Percentiles rank a stretch among this genome's conserved stretches.
Evolutionary conservation across 2,329 filamentous ascomycete species (phyloP).

Genomic region (Trichoderma guizhouense): DNA sequence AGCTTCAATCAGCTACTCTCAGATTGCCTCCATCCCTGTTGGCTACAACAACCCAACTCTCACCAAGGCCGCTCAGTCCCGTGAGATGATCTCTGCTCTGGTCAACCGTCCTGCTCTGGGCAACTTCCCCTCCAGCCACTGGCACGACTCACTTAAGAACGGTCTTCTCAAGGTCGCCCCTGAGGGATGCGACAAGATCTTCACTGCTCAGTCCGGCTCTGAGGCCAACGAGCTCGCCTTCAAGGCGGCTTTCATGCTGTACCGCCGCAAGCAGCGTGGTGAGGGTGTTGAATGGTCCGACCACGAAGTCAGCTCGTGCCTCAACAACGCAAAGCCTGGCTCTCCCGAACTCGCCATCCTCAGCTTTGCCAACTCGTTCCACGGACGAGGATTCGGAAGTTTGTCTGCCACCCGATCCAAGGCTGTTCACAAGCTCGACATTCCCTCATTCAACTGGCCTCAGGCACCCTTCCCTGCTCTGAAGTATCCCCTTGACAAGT

Average conservation of each 20-base stretch:
- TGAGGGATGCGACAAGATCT: constrained; percentile 73
- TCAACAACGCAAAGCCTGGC: constrained; percentile 71
- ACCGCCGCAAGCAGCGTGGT: constrained; percentile 68
- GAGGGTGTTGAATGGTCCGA: constrained; percentile 65
- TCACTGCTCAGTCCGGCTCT: constrained; percentile 74
- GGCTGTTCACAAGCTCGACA: constrained; percentile 82
- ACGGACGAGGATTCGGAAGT: constrained; percentile 75
- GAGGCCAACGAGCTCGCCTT: constrained; percentile 84
- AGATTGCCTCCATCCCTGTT: constrained; percentile 80
- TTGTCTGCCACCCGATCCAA: constrained; percentile 78
- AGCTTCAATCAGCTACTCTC: constrained; percentile 57
- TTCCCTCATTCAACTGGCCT: constrained; percentile 85
- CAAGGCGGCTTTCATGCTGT: constrained; percentile 85
- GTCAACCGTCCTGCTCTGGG: constrained; percentile 78
- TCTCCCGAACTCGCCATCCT: constrained; percentile 73
- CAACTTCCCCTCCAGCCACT: constrained; percentile 76
- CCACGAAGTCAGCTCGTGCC: constrained; percentile 64
- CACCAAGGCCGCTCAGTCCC: constrained; percentile 60
- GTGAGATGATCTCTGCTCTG: constrained; percentile 68
- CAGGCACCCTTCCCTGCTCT: constrained; percentile 75
- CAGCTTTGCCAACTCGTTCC: constrained; percentile 75
- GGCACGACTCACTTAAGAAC: constrained; percentile 67
- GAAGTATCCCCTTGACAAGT: constrained; percentile 72
- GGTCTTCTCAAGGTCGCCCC: constrained; percentile 71
- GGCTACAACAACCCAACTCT: constrained; percentile 77